phyloP scores from a whole-genome alignment of 768 basidiomycete species.

The Pleurotus citrinopileatus region DNA sequence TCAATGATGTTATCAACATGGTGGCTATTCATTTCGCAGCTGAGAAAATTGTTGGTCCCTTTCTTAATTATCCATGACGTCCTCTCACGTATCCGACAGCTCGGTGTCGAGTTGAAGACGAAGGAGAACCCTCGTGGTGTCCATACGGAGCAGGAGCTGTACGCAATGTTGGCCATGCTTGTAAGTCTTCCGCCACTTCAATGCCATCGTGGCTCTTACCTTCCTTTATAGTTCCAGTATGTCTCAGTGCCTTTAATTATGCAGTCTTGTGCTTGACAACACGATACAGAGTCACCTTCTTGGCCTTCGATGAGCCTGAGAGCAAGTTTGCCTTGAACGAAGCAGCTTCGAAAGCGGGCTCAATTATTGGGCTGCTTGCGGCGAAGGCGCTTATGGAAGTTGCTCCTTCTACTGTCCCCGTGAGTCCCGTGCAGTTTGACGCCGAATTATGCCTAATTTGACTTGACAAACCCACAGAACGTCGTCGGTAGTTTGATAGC shows the following conservation, averaged over 20 bases:
- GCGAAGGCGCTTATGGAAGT: conserved; percentile 9
- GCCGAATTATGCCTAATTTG: background rate
- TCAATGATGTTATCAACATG: conserved; percentile 39
- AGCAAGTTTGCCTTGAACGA: conserved; percentile 9
- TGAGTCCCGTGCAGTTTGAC: background rate
- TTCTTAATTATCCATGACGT: background rate
- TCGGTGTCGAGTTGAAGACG: conserved; percentile 40
- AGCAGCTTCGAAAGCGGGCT: background rate
- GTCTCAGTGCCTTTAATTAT: conserved; percentile 3
- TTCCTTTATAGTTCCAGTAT: conserved; percentile 11
- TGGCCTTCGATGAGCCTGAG: conserved; percentile 15
- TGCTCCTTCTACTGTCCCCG: conserved; percentile 1
- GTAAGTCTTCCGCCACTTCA: conserved; percentile 7
- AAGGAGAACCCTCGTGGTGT: conserved; percentile 31
- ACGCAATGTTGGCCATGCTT: conserved; percentile 32
- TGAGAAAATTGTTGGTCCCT: conserved; percentile 29
- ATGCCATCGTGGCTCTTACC: background rate
- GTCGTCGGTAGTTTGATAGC: conserved; percentile 23
- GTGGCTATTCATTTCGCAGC: conserved; percentile 40
- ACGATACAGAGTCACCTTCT: conserved; percentile 16
- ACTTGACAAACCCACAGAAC: conserved; percentile 20
- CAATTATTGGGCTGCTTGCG: conserved; percentile 1
- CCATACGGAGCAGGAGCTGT: conserved; percentile 39
- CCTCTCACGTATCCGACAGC: conserved; percentile 17
- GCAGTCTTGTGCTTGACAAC: background rate